A percentile compares a stretch with the other conserved stretches of the same genome.
Conservation (phyloP, 139 green algal species). For the Yamagishiella unicocca region DNA sequence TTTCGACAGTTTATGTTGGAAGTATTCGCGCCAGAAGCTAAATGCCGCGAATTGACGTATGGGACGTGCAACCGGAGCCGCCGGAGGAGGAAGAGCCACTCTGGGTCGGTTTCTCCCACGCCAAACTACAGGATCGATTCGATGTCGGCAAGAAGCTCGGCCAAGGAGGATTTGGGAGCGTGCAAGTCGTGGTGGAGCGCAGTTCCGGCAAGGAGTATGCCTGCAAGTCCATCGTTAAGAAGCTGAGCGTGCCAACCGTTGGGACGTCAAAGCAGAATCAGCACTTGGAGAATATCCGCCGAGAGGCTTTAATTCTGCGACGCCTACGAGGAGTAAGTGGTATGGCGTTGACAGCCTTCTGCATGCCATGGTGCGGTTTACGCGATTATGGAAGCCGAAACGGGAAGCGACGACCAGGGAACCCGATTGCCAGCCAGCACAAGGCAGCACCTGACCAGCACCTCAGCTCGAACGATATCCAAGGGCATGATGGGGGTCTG, state of each 20-base stretch:
- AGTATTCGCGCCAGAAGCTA: too few relatives aligned
- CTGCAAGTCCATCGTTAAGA: conserved; percentile 87
- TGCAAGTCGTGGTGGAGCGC: conserved; percentile 59
- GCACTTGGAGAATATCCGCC: conserved; percentile 85
- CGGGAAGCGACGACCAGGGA: too few relatives aligned
- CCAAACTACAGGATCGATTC: conserved; percentile 56
- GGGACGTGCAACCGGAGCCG: conserved; percentile 50
- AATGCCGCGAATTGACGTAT: conserved; percentile 67
- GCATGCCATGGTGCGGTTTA: too few relatives aligned
- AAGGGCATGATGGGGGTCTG: too few relatives aligned
- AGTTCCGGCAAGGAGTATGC: conserved; percentile 78
- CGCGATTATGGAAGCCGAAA: too few relatives aligned
- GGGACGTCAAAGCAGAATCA: conserved; percentile 69
- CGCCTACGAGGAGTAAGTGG: conserved; percentile 68
- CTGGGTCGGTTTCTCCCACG: conserved; percentile 30
- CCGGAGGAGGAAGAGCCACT: neutral
- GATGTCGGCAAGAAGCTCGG: conserved; percentile 70
- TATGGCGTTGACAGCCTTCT: too few relatives aligned
- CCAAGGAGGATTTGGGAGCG: conserved; percentile 86
- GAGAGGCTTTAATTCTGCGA: conserved; percentile 72
- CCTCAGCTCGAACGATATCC: too few relatives aligned
- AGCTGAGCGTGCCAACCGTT: conserved; percentile 76
- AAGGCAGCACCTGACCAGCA: too few relatives aligned
- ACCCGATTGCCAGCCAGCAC: too few relatives aligned
- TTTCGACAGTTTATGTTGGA: too few relatives aligned